Evolutionary conservation across 331 rosid genomes (phyloP), one percentile per base, ranked within the genome.

Genomic region (Rosa hybrid): DNA sequence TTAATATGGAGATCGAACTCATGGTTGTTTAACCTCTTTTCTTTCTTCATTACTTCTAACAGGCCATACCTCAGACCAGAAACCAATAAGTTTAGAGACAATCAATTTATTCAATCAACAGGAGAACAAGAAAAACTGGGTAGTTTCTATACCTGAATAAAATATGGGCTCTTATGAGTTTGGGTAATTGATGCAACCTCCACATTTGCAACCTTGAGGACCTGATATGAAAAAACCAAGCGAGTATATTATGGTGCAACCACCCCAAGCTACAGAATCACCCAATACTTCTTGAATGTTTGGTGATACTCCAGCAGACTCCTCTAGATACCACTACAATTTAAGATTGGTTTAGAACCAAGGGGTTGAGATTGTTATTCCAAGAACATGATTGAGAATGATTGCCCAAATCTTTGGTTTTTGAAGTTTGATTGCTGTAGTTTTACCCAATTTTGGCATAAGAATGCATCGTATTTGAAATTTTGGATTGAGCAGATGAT

Each of bases 241-340:
- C 91, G 93, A 85, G 87, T 95, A 91, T 79, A 95, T 91, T 77
- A 95, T 84, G 78, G 99, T 95, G 90, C 99, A 95, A 77, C 96
- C 99, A 38, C 99, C 99, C 99, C 99, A 95, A 56, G 99, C 98
- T 18, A 90, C 88, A 53, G 99, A 95, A 85, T 95, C 99, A 78
- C 99, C 99, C 78, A 95, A 90, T 88, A 79, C 80, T 85, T 93
- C 97, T 63, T 82, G 90, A 85, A 85, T 89, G 85, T 78, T 89
- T 85, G 98, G 84, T 72, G 88, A 76, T 85, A 80, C 86, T 64
- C 89, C 93, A 60, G 82, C 86, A 76, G 92, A 90, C 87, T 93
- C 99, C 83, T 95, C 99, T 73, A 95, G 80, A 78, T 92, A 91
- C 82, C 96, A 97, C 98, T 95, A 56, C 70, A 82, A 83, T 71